Conservation (phyloP, 257 asterid species). For the Datura wrightii region DNA sequence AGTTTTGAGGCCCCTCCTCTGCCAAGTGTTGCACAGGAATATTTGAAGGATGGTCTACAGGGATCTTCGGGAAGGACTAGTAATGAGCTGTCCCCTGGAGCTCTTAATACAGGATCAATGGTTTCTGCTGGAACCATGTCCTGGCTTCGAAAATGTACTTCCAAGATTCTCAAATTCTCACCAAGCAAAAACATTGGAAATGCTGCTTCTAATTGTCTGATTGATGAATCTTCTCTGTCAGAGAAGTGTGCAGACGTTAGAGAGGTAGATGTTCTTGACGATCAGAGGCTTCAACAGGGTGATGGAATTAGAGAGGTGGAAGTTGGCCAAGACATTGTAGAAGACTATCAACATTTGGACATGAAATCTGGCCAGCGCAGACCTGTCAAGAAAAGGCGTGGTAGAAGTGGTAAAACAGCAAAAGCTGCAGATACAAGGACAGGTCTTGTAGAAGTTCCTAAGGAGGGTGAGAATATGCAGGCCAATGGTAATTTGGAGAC, state of each 20-base stretch:
- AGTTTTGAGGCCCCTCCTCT: conserved; percentile 65
- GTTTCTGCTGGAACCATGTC: conserved; percentile 77
- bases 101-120: conserved; percentile 59
- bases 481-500: conserved; percentile 59
- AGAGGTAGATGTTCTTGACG: conserved; percentile 54
- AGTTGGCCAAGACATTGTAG: conserved; percentile 51
- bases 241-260: conserved; percentile 30
- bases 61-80: conserved; percentile 49
- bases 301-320: conserved; percentile 50
- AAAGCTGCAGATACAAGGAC: conserved; percentile 44
- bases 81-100: conserved; percentile 54
- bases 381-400: conserved; percentile 49
- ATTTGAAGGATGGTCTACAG: conserved; percentile 58
- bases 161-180: conserved; percentile 76
- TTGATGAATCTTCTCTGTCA: conserved; percentile 42
- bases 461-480: conserved; percentile 37
- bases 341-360: conserved; percentile 53
- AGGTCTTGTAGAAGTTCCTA: conserved; percentile 18
- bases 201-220: conserved; percentile 48
- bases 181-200: conserved; percentile 73
- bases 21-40: conserved; percentile 66
- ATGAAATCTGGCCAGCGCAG: conserved; percentile 44
- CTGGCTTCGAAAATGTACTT: conserved; percentile 89
- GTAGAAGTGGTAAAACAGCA: conserved; percentile 49
- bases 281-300: conserved; percentile 53